Base-by-base conservation (phyloP, 176 grass and related monocot species). In the Phoenix dactylifera region DNA sequence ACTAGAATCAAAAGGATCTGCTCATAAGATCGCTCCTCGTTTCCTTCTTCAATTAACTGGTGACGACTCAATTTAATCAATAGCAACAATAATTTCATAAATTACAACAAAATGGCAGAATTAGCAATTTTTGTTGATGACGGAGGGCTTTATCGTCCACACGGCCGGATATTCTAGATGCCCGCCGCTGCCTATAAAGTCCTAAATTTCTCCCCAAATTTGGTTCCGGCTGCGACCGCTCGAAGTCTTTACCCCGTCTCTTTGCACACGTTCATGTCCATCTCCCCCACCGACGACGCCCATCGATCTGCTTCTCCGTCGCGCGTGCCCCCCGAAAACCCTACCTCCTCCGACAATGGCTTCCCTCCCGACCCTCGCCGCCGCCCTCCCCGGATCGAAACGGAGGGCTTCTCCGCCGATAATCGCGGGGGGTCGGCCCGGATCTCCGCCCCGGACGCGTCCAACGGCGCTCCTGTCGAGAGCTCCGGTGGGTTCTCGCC, bases 271-370 rank as follows among this genome's bases (percentile, higher is more conserved):
- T 71, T 73, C 70, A 73, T 73, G 70, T 63, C 70, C 70, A 53
- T 55, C 58, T 48, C 18, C 70, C 70, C 59, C 59, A 44, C 59
- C 35, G 35, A 44, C 59, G 59, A 63, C 59, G 59, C 70, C 51
- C 59, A 35, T 52, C 35, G 51, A 22, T 73, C 70, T 50, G 58
- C 70, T 48, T 28, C 26, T 54, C 26, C 28, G n/a, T 23, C 51
- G 32, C 51, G 18, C 28, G 15, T 51, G 4, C 52, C 12, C 18
- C 28, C 28, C 10, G 29, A 76, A 71, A 85, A 63, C 66, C 76
- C 81, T 67, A 68, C 55, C 49, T 63, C 51, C 52, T 63, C 54
- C 24, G 30, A 54, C 18, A 87, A 98, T 98, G 93, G 93, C 81
- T n/a, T 17, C 30, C 52, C 54, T 58, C 56, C 6, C 10, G 16